These are phyloP conservation scores for Suhomyces kilbournensis DNA, from an alignment of 805 yeast species.

Conservation along the genomic window DNA sequence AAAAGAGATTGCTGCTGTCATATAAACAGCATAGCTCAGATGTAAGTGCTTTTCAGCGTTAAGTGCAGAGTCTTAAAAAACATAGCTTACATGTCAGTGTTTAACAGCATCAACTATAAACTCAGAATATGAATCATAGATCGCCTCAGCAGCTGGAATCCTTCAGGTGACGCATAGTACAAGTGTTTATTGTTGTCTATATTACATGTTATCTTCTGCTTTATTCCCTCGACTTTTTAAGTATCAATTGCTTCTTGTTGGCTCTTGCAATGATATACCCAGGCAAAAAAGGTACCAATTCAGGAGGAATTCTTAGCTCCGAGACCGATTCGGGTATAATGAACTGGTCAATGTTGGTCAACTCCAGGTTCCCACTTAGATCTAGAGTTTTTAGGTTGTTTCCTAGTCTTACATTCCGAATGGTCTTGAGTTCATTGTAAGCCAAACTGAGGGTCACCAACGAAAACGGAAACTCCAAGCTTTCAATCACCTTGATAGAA, in stretches of 20 bases:
- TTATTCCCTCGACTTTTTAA: slow-evolving; percentile 23
- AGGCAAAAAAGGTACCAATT: slow-evolving; percentile 34
- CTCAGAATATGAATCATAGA: not conserved
- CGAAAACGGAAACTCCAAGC: slow-evolving; percentile 36
- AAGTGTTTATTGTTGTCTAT: not conserved
- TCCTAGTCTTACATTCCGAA: slow-evolving; percentile 38
- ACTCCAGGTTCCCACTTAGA: slow-evolving; percentile 42
- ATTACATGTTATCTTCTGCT: not conserved
- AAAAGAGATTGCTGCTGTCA: too few relatives aligned
- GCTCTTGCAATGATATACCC: slow-evolving; percentile 38
- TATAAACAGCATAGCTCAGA: too few relatives aligned
- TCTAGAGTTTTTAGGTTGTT: slow-evolving; percentile 31
- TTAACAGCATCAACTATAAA: too few relatives aligned
- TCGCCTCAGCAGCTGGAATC: not conserved
- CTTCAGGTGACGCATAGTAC: not conserved
- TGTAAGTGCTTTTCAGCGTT: too few relatives aligned
- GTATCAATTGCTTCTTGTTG: slow-evolving; percentile 29
- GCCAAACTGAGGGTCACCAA: slow-evolving; percentile 32
- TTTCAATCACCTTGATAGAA: slow-evolving; percentile 36
- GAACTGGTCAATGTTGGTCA: slow-evolving; percentile 35
- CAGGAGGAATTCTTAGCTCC: slow-evolving; percentile 36
- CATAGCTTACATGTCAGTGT: too few relatives aligned
- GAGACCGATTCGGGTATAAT: slow-evolving; percentile 35
- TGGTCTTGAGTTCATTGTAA: slow-evolving; percentile 37
- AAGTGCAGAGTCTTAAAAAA: too few relatives aligned